Percentiles rank a stretch among this genome's conserved stretches.
These are phyloP conservation scores for Tetracladium marchalianum DNA, from an alignment of 495 filamentous ascomycete species.

Conservation along the genomic window DNA sequence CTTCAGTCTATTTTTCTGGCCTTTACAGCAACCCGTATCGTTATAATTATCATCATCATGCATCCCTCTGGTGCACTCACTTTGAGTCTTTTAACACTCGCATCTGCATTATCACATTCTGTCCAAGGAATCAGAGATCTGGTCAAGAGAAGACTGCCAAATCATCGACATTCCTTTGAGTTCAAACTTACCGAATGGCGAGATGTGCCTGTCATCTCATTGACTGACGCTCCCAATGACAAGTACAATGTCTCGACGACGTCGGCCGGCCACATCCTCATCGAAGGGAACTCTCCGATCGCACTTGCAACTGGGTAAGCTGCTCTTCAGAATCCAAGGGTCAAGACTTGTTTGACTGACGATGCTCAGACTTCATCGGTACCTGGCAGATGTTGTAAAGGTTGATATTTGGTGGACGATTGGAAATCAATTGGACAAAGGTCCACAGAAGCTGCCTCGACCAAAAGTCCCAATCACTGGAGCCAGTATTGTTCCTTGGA, in stretches of 20 bases:
- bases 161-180: slow-evolving; percentile 30
- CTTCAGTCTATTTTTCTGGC: too few species aligned
- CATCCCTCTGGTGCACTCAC: not conserved
- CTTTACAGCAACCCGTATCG: too few species aligned
- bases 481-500: slow-evolving; percentile 37
- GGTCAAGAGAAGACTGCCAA: slow-evolving; percentile 34
- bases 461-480: slow-evolving; percentile 21
- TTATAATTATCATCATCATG: too few species aligned
- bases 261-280: slow-evolving; percentile 29
- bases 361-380: slow-evolving; percentile 32
- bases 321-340: not conserved
- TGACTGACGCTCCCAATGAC: slow-evolving; percentile 25
- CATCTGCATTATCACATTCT: slow-evolving; percentile 20
- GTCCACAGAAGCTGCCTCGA: slow-evolving; percentile 21
- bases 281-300: slow-evolving; percentile 35
- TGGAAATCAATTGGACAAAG: slow-evolving; percentile 25
- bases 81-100: slow-evolving; percentile 9
- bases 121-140: slow-evolving; percentile 35
- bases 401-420: slow-evolving; percentile 45
- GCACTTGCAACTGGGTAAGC: slow-evolving; percentile 36
- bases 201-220: slow-evolving; percentile 4
- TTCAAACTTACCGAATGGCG: slow-evolving; percentile 25
- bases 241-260: slow-evolving; percentile 30
- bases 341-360: not conserved
- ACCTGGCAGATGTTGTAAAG: slow-evolving; percentile 35